Evolutionary conservation across 768 basidiomycete genomes (phyloP).

Genomic region (Xanthoconium purpureum): DNA sequence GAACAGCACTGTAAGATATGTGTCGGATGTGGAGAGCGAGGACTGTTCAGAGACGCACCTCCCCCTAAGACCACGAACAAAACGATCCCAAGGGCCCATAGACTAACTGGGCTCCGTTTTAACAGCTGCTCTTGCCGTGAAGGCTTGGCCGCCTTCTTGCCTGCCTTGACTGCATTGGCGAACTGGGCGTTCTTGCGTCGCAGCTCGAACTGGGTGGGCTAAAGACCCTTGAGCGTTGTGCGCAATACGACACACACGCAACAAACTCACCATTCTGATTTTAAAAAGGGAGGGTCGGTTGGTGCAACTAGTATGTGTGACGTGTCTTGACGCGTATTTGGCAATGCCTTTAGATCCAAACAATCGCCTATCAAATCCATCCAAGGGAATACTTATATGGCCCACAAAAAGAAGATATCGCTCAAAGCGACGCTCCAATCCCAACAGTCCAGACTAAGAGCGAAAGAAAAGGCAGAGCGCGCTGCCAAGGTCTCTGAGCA

Average conservation of each 20-base stretch:
- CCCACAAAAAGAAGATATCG: conserved; percentile 51
- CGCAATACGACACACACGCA: background rate
- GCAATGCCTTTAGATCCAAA: conserved; percentile 29
- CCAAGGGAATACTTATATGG: conserved; percentile 8
- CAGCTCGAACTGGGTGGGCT: conserved; percentile 84
- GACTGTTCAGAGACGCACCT: conserved; percentile 46
- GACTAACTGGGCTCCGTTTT: conserved; percentile 71
- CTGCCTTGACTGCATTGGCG: conserved; percentile 64
- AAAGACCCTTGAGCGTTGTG: background rate
- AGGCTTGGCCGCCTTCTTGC: conserved; percentile 71
- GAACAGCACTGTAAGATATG: conserved; percentile 56
- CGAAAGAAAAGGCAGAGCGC: conserved; percentile 59
- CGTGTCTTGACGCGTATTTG: conserved; percentile 28
- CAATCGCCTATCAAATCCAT: conserved; percentile 16
- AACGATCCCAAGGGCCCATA: conserved; percentile 72
- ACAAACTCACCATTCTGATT: conserved; percentile 32
- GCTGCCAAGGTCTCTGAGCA: conserved; percentile 41
- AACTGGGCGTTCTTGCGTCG: conserved; percentile 80
- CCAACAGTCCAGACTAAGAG: conserved; percentile 63
- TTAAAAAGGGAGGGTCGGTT: background rate
- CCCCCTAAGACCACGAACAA: conserved; percentile 79
- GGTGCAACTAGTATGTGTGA: conserved; percentile 32
- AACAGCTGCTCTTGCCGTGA: conserved; percentile 69
- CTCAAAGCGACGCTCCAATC: conserved; percentile 68
- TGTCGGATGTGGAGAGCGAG: conserved; percentile 7